Percentiles rank a stretch among this genome's conserved stretches.
Conservation (phyloP, 2,329 filamentous ascomycete genomes). For the Neoarthrinium moseri region DNA sequence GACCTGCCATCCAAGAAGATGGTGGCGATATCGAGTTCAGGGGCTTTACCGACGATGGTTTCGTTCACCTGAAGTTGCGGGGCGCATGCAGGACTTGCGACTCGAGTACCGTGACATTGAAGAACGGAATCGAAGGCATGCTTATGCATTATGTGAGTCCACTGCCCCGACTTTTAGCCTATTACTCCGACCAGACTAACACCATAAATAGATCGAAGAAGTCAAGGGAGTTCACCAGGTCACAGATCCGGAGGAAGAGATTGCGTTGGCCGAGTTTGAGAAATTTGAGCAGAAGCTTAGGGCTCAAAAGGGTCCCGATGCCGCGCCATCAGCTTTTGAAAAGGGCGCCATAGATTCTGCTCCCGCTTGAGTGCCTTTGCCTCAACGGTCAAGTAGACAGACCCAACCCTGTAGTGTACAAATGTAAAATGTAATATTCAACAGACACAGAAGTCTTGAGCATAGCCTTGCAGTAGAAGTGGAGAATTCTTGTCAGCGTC, state of each 20-base stretch:
- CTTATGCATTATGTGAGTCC: conserved; percentile 86
- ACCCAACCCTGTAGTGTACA: no score
- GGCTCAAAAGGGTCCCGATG: conserved; percentile 46
- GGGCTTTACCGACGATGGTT: conserved; percentile 76
- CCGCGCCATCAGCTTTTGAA: conserved; percentile 33
- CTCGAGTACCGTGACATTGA: conserved; percentile 92
- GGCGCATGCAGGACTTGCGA: conserved; percentile 96
- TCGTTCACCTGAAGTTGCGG: conserved; percentile 81
- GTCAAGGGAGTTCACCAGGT: conserved; percentile 91
- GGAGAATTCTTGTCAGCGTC: no score
- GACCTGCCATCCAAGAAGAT: conserved; percentile 95
- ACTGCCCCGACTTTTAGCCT: not conserved
- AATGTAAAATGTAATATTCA: no score
- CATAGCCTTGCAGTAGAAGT: no score
- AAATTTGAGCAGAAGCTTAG: conserved; percentile 86
- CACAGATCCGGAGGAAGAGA: conserved; percentile 86
- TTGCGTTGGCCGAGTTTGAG: conserved; percentile 83
- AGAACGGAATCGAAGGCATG: conserved; percentile 98
- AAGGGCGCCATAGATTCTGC: conserved; percentile 38
- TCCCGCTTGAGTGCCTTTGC: conserved; percentile 26
- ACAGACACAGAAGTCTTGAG: no score
- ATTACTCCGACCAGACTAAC: not conserved
- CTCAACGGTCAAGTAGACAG: no score
- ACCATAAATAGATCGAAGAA: conserved; percentile 71
- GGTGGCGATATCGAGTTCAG: conserved; percentile 96